Conservation (phyloP, 306 rosid species). For the Cicer cuneatum region DNA sequence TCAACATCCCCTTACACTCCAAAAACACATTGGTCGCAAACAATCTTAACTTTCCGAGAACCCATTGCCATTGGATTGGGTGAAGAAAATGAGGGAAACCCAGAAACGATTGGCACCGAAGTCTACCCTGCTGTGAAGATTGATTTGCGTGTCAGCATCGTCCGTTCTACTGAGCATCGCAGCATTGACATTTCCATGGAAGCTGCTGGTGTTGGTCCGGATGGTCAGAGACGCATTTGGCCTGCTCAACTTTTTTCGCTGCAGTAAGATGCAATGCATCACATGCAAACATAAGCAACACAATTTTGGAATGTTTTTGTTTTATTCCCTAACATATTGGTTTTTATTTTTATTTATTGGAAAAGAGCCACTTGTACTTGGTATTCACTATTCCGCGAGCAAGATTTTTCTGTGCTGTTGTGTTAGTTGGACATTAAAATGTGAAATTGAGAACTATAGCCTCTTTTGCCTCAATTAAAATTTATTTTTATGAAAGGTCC, state of each 20-base stretch:
- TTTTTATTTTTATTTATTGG: slow-evolving; percentile 24
- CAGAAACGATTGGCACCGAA: slow-evolving; percentile 64
- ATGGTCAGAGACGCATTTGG: slow-evolving; percentile 64
- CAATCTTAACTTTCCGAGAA: slow-evolving; percentile 81
- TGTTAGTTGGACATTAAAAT: not conserved
- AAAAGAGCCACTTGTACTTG: not conserved
- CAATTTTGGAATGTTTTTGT: slow-evolving; percentile 37
- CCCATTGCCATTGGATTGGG: slow-evolving; percentile 69
- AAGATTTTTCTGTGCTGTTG: not conserved
- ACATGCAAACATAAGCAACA: not conserved
- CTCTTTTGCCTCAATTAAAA: not conserved
- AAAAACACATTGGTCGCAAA: slow-evolving; percentile 87
- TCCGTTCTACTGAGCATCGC: slow-evolving; percentile 79
- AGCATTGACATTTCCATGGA: slow-evolving; percentile 92
- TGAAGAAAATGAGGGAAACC: slow-evolving; percentile 36
- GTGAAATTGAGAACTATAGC: not conserved
- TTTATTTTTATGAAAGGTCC: not conserved
- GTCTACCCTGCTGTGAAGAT: slow-evolving; percentile 64
- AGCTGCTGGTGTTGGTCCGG: slow-evolving; percentile 60
- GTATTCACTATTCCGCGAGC: not conserved
- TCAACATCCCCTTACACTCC: slow-evolving; percentile 83
- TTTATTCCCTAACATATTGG: slow-evolving; percentile 3
- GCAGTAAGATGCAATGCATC: slow-evolving; percentile 45
- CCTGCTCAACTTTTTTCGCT: slow-evolving; percentile 73
- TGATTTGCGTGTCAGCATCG: slow-evolving; percentile 83